Conservation (phyloP, 441 rosid genomes). For the Gossypium aridum region DNA sequence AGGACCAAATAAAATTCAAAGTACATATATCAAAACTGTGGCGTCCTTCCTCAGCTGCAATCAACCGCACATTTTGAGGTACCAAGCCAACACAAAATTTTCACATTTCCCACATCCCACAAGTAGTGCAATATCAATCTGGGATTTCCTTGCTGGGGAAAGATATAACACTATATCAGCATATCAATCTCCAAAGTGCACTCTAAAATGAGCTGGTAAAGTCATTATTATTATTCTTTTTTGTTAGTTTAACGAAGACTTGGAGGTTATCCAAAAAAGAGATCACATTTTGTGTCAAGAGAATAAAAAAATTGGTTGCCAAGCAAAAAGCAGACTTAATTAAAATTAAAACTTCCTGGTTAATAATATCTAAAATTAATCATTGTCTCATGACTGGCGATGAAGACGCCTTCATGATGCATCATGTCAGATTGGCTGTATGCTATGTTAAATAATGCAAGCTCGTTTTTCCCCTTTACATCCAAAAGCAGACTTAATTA, state of each 20-base stretch:
- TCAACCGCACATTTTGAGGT: neutral
- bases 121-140: neutral
- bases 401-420: no score
- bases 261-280: neutral
- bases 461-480: neutral
- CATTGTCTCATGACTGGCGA: no score
- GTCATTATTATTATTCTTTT: neutral
- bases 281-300: neutral
- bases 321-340: neutral
- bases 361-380: no score
- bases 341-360: no score
- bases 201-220: neutral
- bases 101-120: neutral
- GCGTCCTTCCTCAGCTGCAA: neutral
- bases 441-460: neutral
- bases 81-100: neutral
- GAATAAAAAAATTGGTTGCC: neutral
- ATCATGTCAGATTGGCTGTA: no score
- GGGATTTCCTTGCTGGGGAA: neutral
- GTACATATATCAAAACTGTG: neutral
- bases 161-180: neutral
- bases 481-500: neutral
- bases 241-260: neutral
- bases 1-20: neutral
- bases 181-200: neutral